Conservation (phyloP, 805 yeast genomes). For the Scheffersomyces lignosus region DNA sequence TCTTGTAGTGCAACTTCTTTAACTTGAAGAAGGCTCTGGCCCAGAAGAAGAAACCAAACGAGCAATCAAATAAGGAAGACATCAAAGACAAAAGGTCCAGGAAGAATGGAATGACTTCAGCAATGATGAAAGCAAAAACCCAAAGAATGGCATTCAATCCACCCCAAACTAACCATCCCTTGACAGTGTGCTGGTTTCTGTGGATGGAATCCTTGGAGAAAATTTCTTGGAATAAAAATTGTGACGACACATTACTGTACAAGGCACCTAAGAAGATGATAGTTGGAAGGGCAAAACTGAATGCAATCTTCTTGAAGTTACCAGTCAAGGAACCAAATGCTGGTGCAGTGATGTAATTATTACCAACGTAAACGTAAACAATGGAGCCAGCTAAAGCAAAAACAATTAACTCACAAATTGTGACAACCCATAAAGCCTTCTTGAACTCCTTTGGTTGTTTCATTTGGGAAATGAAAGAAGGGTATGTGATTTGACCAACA, state of each 20-base stretch:
- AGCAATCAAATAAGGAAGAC: constrained; percentile 64
- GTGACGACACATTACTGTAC: constrained; percentile 55
- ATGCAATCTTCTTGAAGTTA: constrained; percentile 51
- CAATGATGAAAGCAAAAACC: constrained; percentile 56
- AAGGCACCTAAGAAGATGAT: constrained; percentile 55
- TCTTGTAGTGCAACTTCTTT: constrained; percentile 23
- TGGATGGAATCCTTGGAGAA: constrained; percentile 45
- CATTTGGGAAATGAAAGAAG: constrained; percentile 63
- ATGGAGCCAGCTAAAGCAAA: constrained; percentile 58
- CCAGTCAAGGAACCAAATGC: constrained; percentile 55
- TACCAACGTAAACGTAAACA: constrained; percentile 59
- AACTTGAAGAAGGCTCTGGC: constrained; percentile 55
- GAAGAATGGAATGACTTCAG: constrained; percentile 66
- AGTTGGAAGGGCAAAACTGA: constrained; percentile 63
- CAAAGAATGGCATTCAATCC: constrained; percentile 44
- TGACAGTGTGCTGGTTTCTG: constrained; percentile 45
- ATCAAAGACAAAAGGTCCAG: constrained; percentile 56
- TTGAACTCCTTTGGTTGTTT: constrained; percentile 55
- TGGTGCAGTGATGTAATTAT: constrained; percentile 55
- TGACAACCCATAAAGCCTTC: constrained; percentile 55
- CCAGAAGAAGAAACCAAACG: constrained; percentile 68
- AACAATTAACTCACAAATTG: constrained; percentile 48
- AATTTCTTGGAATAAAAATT: constrained; percentile 49
- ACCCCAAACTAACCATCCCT: constrained; percentile 57
- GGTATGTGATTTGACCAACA: constrained; percentile 65